Conservation (phyloP, 768 basidiomycete species). For the Russula vinacea region DNA sequence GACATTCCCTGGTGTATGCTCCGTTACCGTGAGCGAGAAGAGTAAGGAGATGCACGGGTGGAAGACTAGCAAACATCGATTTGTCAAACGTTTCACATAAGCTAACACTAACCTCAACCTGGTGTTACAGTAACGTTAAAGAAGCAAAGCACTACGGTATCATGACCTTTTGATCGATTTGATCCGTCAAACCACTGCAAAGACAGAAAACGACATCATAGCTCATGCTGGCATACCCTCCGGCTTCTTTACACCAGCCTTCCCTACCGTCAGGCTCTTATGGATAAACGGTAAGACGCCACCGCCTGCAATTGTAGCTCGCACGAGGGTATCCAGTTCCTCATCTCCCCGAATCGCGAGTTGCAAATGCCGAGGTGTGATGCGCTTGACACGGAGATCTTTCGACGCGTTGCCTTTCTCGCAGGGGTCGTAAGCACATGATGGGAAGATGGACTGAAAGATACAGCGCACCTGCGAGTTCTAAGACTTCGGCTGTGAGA, state of each 20-base stretch:
- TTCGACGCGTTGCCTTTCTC: conserved; percentile 90
- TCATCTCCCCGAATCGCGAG: conserved; percentile 96
- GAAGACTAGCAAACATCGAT: too few relatives aligned
- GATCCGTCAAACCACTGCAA: background rate
- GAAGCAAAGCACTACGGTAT: background rate
- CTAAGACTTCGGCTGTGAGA: conserved; percentile 92
- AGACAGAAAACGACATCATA: background rate
- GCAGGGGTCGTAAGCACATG: background rate
- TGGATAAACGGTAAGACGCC: conserved; percentile 88
- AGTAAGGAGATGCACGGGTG: too few relatives aligned
- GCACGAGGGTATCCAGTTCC: conserved; percentile 92
- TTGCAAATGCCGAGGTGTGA: conserved; percentile 93
- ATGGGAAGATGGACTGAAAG: background rate
- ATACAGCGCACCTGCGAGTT: conserved; percentile 74
- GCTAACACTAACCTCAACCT: too few relatives aligned
- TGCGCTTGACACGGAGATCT: conserved; percentile 95
- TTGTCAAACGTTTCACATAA: too few relatives aligned
- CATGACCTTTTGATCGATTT: background rate
- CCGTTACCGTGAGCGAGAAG: too few relatives aligned
- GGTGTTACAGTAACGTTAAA: too few relatives aligned
- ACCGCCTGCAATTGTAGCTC: conserved; percentile 90
- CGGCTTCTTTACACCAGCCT: conserved; percentile 41
- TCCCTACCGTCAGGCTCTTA: conserved; percentile 64
- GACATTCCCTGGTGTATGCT: too few relatives aligned
- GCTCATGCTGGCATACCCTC: conserved; percentile 20